Conservation (phyloP, 2,329 filamentous ascomycete genomes). For the Fusarium siculi region DNA sequence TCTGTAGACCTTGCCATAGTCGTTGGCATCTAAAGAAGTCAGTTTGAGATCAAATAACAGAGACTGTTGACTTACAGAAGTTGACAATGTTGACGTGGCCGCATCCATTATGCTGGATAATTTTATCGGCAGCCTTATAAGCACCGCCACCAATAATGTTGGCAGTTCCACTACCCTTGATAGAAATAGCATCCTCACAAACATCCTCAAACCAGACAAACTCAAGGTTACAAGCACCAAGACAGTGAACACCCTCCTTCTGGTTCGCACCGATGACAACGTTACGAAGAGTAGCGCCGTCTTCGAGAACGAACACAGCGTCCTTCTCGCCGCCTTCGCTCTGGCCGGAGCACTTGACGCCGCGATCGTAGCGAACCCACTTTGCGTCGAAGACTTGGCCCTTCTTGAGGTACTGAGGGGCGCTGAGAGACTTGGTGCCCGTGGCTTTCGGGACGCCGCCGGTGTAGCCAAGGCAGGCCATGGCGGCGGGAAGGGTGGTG, state of each 20-base stretch:
- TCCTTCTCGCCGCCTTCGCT: conserved; percentile 53
- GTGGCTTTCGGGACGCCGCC: conserved; percentile 47
- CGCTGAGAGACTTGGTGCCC: conserved; percentile 41
- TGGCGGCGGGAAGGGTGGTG: conserved; percentile 44
- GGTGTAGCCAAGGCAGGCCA: conserved; percentile 44
- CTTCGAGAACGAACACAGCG: conserved; percentile 54
- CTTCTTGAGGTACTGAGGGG: conserved; percentile 45
- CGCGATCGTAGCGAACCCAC: conserved; percentile 53
- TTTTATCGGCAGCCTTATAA: conserved; percentile 56
- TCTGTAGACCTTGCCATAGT: conserved; percentile 57
- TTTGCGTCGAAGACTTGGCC: conserved; percentile 47
- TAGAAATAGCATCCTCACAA: conserved; percentile 49
- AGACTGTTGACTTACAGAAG: conserved; percentile 3
- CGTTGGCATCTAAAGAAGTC: conserved; percentile 46
- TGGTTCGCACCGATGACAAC: conserved; percentile 59
- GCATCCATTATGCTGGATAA: conserved; percentile 60
- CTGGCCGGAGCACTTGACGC: conserved; percentile 54
- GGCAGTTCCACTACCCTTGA: conserved; percentile 45
- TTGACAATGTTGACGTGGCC: conserved; percentile 55
- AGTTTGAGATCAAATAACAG: too few species aligned
- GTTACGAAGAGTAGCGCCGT: conserved; percentile 57
- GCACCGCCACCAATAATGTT: conserved; percentile 58
- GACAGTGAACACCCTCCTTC: conserved; percentile 58
- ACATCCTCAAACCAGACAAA: conserved; percentile 62
- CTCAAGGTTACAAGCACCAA: conserved; percentile 55